A percentile compares a stretch with the other conserved stretches of the same genome.
phyloP scores from a whole-genome alignment of 495 filamentous ascomycete genomes.

The Polyplosphaeria fusca region DNA sequence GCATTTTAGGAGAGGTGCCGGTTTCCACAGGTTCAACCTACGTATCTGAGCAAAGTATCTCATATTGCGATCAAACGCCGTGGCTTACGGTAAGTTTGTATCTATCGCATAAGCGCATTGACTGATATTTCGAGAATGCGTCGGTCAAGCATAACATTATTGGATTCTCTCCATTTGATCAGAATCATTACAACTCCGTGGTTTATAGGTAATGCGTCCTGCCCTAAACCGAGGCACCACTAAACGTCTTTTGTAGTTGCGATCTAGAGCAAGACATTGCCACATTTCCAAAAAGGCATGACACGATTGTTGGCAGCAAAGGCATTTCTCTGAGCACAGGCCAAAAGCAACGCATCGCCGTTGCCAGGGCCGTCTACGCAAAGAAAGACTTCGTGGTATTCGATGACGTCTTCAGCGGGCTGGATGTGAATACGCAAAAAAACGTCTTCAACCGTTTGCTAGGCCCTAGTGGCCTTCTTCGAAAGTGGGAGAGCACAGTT shows the following conservation, averaged over 20 bases:
- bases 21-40: conserved; percentile 4
- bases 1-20: conserved; percentile 17
- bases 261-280: conserved; percentile 16
- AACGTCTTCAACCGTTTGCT: conserved; percentile 44
- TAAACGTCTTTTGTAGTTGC: too few species aligned
- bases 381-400: conserved; percentile 37
- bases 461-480: conserved; percentile 42
- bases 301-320: conserved; percentile 25
- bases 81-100: too few species aligned
- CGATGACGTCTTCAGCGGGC: conserved; percentile 44
- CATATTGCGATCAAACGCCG: conserved; percentile 30
- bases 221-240: too few species aligned
- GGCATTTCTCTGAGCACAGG: conserved; percentile 31
- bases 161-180: conserved; percentile 30
- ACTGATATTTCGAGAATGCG: too few species aligned
- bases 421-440: conserved; percentile 43
- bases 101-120: too few species aligned
- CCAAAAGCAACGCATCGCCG: conserved; percentile 35
- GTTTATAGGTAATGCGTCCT: neutral
- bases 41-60: conserved; percentile 1
- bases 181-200: conserved; percentile 16
- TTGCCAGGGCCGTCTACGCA: conserved; percentile 43
- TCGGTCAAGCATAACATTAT: conserved; percentile 29
- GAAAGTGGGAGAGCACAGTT: conserved; percentile 41
- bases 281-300: conserved; percentile 22